Conservation (phyloP, 106 monocot genomes). For the Dendrobium nobile region DNA sequence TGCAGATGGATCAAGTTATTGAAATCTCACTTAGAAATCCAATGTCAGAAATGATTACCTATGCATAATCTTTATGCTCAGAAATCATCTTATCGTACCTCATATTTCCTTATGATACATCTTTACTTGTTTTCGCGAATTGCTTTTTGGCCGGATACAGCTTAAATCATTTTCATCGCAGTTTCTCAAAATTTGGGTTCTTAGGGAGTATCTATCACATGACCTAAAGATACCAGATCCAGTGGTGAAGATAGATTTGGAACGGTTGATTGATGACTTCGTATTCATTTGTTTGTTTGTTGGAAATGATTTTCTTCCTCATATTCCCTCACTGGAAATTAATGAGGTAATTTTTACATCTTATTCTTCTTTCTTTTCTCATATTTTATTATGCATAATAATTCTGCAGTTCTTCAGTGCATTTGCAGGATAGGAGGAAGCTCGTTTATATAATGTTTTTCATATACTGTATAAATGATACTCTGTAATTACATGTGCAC, state of each 20-base stretch:
- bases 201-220: constrained; percentile 45
- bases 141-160: not conserved
- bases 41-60: too few relatives aligned
- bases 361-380: not conserved
- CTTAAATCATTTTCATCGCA: constrained; percentile 11
- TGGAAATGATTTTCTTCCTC: constrained; percentile 60
- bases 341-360: constrained; percentile 28
- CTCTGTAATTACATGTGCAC: too few relatives aligned
- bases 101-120: not conserved
- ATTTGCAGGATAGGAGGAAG: too few relatives aligned
- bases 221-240: constrained; percentile 37
- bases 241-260: constrained; percentile 33
- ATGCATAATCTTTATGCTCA: too few relatives aligned
- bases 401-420: too few relatives aligned
- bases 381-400: not conserved
- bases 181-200: constrained; percentile 56
- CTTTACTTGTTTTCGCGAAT: not conserved
- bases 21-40: too few relatives aligned
- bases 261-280: constrained; percentile 42
- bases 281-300: constrained; percentile 26
- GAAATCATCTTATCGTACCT: too few relatives aligned
- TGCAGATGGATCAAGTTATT: too few relatives aligned
- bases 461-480: too few relatives aligned
- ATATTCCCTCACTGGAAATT: constrained; percentile 54
- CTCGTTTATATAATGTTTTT: too few relatives aligned